Base-by-base conservation (phyloP, 2,329 filamentous ascomycete genomes). In the Lachnellula hyalina region DNA sequence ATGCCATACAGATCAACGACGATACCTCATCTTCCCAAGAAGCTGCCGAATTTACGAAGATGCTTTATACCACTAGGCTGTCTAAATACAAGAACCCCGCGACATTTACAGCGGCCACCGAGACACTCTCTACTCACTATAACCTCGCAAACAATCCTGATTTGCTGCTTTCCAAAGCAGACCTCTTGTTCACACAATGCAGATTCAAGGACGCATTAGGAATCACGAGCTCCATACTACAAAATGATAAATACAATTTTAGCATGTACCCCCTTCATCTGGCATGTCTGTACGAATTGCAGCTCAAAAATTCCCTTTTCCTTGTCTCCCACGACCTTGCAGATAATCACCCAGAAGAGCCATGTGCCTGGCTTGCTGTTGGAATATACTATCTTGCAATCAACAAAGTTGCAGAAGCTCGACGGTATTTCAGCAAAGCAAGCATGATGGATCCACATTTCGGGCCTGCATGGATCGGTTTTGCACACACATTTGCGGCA, bases 371-470 rank as follows among this genome's bases (percentile, higher is more conserved):
- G 86, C 81, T 99, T 25, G 94, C 94, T 0, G 93, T 99, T 11
- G 94, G 91, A 11, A 87, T 92, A 32, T 99, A 97, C 76, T 99
- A 99, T 72, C 85, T 97, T 60, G 80, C 87, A 15, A 96, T 92
- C 51, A 83, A 85, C 63, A 92, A 91, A 66, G 90, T 99, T 55
- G 88, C 94, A 3, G 94, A 99, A 73, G 92, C 95, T 9, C 85
- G 94, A 11, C 85, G 93, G 40, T 99, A 94, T 76, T 99, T 99
- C 72, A 96, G 90, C 67, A 99, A 99, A 73, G 89, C 95, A 4
- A 96, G 90, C 61, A 88, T 97, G 77, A 93, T 99, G 86, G 92
- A 99, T 68, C 89, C 93, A 6, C 93, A 97, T 73, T 99, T 96
- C 65, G 93, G 93, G 0, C 90, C 94, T 1, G 94, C 94, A 3